Evolutionary conservation across 2,329 filamentous ascomycete genomes (phyloP), one percentile per base, ranked within the genome.

Genomic region (Drechslerella dactyloides): DNA sequence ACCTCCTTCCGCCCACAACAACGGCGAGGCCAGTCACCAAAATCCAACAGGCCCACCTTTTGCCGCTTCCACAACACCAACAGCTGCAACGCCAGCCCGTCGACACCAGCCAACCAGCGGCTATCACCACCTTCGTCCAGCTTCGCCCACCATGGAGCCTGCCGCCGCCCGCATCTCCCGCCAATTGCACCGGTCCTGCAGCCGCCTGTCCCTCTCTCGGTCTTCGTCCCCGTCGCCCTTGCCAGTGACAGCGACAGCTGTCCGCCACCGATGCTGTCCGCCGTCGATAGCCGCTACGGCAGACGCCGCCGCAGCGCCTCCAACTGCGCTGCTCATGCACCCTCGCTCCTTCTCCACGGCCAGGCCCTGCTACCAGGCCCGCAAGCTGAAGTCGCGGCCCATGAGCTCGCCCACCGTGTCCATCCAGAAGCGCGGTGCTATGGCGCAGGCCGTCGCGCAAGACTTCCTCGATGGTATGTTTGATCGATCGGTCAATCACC

Each of bases 391-490:
- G 33, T 60, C 51, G 21, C 37, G 61, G 37, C 50, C 40, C 10
- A 44, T 61, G 48, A 53, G 5, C 23, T 60, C 68, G 19, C 68
- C 68, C 5, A 42, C 30, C n/a, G 60, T 54, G 2, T 72, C 68
- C 21, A 72, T 72, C 54, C 68, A 72, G 33, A 64, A 57, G 35
- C 55, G 68, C 1, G 60, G 68, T 15, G 68, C 68, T 10, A 72
- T 72, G 68, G 68, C 68, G 10, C 68, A 72, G 13, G 68, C 68
- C 27, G 54, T 57, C 21, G 44, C 60, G n/a, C 68, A 72, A 27
- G 68, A 72, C 33, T n/a, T 57, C 19, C 37, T 56, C 19, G 68
- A 60, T 3, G 68, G 68, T 72, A 52, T n/a, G 68, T 21, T 10
- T 11, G 19, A 13, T 46, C 44, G 37, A 44, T 46, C n/a, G 35